phyloP scores from a whole-genome alignment of 192 early-diverging fungal genomes.

The Glomus cerebriforme region DNA sequence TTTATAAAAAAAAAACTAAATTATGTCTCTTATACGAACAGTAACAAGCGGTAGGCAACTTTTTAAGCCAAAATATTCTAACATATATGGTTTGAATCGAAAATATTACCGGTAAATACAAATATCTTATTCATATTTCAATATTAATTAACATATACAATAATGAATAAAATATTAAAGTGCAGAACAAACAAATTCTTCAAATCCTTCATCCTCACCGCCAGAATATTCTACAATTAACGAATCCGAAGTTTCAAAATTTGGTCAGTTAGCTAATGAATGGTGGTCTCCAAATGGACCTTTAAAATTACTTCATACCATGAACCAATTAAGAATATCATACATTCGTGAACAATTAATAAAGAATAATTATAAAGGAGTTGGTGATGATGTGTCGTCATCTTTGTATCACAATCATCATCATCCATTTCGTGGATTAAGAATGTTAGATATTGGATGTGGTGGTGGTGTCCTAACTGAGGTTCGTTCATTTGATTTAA shows the following conservation, averaged over 20 bases:
- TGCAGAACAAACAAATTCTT: not conserved
- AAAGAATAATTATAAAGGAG: constrained; percentile 19
- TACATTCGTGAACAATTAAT: constrained; percentile 68
- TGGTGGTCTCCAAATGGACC: constrained; percentile 94
- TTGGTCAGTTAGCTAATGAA: constrained; percentile 64
- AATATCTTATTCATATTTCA: not conserved
- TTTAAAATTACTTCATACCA: constrained; percentile 79
- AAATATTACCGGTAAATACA: not conserved
- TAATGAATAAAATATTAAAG: not conserved
- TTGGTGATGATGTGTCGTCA: constrained; percentile 4
- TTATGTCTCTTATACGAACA: not conserved
- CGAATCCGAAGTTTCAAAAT: constrained; percentile 74
- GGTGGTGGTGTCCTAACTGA: constrained; percentile 92
- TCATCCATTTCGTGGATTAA: constrained; percentile 55
- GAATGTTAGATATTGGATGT: constrained; percentile 89
- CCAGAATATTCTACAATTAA: constrained; percentile 55
- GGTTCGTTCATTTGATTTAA: constrained; percentile 41
- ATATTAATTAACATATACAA: not conserved
- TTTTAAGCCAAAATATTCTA: not conserved
- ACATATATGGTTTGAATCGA: not conserved
- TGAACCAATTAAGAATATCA: constrained; percentile 70
- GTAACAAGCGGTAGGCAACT: not conserved
- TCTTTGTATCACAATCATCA: not conserved
- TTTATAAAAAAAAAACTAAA: no score
- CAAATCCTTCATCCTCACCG: not conserved